Evolutionary conservation across 306 rosid species (phyloP).

Genomic region (Cucurbita argyrosperma): DNA sequence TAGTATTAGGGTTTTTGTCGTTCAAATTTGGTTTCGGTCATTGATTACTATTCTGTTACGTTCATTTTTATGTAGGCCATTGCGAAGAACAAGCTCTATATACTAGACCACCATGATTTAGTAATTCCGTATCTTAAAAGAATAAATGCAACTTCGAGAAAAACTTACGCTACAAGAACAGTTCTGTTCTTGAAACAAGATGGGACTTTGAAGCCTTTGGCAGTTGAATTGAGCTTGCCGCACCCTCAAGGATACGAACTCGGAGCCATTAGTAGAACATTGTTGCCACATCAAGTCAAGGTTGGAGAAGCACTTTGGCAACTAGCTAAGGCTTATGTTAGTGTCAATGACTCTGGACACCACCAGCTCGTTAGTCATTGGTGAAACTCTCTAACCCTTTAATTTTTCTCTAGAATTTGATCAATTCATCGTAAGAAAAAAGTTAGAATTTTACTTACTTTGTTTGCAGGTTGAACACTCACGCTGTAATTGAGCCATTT

Average conservation of each 20-base stretch:
- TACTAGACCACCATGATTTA: constrained; percentile 52
- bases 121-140: constrained; percentile 40
- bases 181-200: constrained; percentile 39
- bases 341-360: constrained; percentile 20
- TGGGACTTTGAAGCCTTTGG: constrained; percentile 22
- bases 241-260: not conserved
- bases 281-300: constrained; percentile 33
- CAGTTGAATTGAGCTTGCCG: not conserved
- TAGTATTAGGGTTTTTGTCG: too few species aligned
- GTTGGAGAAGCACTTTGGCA: constrained; percentile 44
- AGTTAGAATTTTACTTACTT: too few species aligned
- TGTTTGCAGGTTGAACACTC: not conserved
- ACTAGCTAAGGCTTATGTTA: not conserved
- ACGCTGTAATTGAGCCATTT: not conserved
- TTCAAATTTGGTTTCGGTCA: too few species aligned
- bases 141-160: constrained; percentile 4
- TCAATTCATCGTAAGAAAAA: too few species aligned
- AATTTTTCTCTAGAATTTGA: too few species aligned
- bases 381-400: not conserved
- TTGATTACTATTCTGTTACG: too few species aligned
- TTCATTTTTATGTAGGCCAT: constrained; percentile 26
- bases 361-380: constrained; percentile 27
- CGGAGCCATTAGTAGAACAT: constrained; percentile 41
- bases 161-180: constrained; percentile 20
- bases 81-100: constrained; percentile 27